Percentiles rank a stretch among this genome's conserved stretches.
These are phyloP conservation scores for Termitomyces sp. DNA, from an alignment of 768 basidiomycete species.

Conservation along the genomic window DNA sequence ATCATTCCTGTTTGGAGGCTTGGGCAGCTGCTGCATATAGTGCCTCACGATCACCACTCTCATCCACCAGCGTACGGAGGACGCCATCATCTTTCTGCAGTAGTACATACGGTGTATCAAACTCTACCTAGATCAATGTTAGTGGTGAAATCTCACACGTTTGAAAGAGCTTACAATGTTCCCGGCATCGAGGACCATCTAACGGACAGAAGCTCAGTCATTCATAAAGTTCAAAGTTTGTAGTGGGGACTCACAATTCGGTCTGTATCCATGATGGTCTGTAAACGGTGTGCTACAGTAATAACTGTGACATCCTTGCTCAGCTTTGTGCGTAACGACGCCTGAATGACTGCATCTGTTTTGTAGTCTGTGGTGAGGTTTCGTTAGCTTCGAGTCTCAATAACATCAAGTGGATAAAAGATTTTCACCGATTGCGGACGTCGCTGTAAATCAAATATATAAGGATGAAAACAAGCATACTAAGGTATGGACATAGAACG, in stretches of 20 bases:
- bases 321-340: constrained; percentile 61
- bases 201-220: not conserved
- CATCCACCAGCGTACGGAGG: constrained; percentile 53
- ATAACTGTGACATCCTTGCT: constrained; percentile 53
- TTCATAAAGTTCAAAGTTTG: not conserved
- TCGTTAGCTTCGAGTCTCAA: not conserved
- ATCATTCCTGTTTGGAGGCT: not conserved
- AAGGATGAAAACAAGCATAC: constrained; percentile 22
- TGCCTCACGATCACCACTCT: constrained; percentile 47
- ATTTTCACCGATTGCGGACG: constrained; percentile 42
- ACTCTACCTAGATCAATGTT: constrained; percentile 39
- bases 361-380: constrained; percentile 35
- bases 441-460: constrained; percentile 27
- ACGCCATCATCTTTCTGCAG: constrained; percentile 48
- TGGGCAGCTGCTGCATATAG: constrained; percentile 39
- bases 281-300: constrained; percentile 65
- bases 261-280: constrained; percentile 65
- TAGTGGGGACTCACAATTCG: constrained; percentile 34
- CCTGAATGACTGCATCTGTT: constrained; percentile 66
- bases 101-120: constrained; percentile 47
- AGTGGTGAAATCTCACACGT: not conserved
- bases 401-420: not conserved
- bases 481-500: constrained; percentile 13
- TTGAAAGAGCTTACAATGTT: constrained; percentile 32
- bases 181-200: constrained; percentile 54